Conservation (phyloP, 305 asterid genomes). For the Fraxinus nigra region DNA sequence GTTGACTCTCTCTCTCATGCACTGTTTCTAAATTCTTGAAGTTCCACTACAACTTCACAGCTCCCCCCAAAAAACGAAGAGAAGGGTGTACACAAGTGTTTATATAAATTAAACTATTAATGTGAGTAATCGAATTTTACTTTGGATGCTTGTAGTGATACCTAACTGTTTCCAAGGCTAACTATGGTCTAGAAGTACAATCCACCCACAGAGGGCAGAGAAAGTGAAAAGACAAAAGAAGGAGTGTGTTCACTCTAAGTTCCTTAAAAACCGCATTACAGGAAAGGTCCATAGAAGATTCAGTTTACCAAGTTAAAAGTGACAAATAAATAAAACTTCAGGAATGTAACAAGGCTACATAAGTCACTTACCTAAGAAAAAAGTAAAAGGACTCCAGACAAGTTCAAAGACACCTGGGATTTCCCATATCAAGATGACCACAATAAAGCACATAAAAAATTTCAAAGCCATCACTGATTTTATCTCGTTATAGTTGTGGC, state of each 20-base stretch:
- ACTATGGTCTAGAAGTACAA: background rate
- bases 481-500: slow-evolving; percentile 81
- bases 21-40: background rate
- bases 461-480: slow-evolving; percentile 80
- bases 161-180: background rate
- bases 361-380: slow-evolving; percentile 61
- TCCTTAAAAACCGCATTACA: background rate
- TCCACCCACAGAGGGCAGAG: background rate
- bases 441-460: slow-evolving; percentile 62
- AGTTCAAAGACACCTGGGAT: slow-evolving; percentile 89
- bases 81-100: background rate
- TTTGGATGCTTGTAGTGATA: background rate
- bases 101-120: background rate
- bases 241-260: background rate
- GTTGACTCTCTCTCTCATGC: background rate
- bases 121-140: background rate
- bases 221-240: background rate
- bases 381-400: slow-evolving; percentile 73
- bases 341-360: background rate
- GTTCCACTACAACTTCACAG: background rate
- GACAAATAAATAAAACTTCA: slow-evolving; percentile 8
- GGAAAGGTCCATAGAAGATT: background rate
- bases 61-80: background rate
- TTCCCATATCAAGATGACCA: slow-evolving; percentile 95
- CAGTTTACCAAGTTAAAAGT: background rate